Evolutionary conservation across 208 protist species (phyloP).

Genomic region (Crithidia fasciculata): DNA sequence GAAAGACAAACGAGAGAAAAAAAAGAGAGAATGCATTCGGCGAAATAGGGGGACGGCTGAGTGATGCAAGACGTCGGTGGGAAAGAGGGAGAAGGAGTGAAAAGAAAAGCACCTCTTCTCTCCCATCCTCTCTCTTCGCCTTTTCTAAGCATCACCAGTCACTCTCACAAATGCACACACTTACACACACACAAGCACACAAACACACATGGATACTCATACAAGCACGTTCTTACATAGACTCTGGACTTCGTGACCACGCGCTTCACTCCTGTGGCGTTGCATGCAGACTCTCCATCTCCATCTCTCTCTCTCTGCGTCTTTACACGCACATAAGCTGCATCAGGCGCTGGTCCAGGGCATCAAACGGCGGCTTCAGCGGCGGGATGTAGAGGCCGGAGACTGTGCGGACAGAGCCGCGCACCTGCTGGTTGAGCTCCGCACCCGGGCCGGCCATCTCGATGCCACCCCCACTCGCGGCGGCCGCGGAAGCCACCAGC

Average conservation of each 20-base stretch:
- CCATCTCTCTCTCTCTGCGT: neutral
- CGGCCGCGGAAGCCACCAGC: conserved; percentile 64
- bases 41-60: no score
- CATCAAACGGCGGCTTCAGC: conserved; percentile 60
- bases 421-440: conserved; percentile 21
- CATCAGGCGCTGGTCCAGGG: conserved; percentile 66
- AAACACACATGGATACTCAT: neutral
- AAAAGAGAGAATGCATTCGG: neutral
- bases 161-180: no score
- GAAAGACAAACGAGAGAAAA: neutral
- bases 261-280: no score
- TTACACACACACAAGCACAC: neutral
- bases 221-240: neutral
- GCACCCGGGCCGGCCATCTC: conserved; percentile 8
- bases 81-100: no score
- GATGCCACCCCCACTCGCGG: conserved; percentile 35
- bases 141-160: no score
- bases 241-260: neutral
- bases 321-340: conserved; percentile 64
- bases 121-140: no score
- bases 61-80: no score
- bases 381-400: conserved; percentile 72
- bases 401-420: conserved; percentile 49
- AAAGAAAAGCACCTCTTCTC: no score
- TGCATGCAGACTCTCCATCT: neutral